Evolutionary conservation across 2,329 filamentous ascomycete species (phyloP).

Genomic region (Mycocentrospora acerina): DNA sequence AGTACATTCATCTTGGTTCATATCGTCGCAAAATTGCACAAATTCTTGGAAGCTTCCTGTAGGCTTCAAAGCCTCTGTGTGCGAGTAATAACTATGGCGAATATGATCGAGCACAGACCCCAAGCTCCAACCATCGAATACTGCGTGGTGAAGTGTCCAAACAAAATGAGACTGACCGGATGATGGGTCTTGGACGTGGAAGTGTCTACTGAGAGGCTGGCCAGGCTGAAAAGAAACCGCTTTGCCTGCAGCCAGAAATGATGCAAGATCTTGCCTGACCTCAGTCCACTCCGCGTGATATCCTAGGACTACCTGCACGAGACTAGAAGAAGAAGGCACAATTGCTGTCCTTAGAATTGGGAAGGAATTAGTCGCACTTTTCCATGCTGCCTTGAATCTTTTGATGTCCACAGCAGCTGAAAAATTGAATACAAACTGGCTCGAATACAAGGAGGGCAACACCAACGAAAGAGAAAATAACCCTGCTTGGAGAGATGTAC

Average conservation of each 20-base stretch:
- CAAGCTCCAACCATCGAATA: slow-evolving; percentile 3
- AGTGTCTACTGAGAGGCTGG: background rate
- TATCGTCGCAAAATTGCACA: background rate
- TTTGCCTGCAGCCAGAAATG: slow-evolving; percentile 1
- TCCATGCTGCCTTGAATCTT: slow-evolving; percentile 3
- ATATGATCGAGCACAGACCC: background rate
- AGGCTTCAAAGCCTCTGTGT: background rate
- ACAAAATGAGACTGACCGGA: background rate
- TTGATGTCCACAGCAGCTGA: background rate
- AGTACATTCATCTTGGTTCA: background rate
- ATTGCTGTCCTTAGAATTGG: slow-evolving; percentile 6
- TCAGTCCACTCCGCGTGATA: slow-evolving; percentile 1
- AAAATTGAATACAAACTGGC: slow-evolving; percentile 1
- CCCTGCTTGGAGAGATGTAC: slow-evolving; percentile 10
- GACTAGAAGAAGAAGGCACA: background rate
- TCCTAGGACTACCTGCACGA: slow-evolving; percentile 3
- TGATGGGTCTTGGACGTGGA: background rate
- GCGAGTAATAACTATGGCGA: background rate
- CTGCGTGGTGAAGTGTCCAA: slow-evolving; percentile 3
- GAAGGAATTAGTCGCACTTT: background rate
- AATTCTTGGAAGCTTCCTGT: background rate
- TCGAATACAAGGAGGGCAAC: background rate
- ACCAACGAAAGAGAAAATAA: slow-evolving; percentile 40
- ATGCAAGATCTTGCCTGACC: background rate
- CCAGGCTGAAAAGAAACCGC: slow-evolving; percentile 1